These are phyloP conservation scores for Acanthamoeba castellanii DNA, from an alignment of 208 protist species.

Conservation along the genomic window DNA sequence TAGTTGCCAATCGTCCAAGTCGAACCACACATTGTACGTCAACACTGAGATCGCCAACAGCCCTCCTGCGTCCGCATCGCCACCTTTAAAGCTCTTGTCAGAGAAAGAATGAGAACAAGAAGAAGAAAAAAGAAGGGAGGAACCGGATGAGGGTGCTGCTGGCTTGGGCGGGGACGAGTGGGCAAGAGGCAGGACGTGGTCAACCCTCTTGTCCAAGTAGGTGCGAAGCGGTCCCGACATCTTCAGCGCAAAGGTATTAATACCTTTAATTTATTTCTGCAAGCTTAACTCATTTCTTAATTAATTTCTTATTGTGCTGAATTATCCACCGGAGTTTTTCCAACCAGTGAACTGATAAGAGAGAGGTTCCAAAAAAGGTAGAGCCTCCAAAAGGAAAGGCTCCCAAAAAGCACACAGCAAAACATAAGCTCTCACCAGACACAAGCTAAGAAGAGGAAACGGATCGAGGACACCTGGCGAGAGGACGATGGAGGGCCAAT, in stretches of 20 bases:
- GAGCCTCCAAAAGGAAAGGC: no score
- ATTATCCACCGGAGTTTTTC: no score
- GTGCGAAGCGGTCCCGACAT: not conserved
- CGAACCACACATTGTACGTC: conserved; percentile 49
- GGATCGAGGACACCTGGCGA: no score
- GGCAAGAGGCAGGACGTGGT: not conserved
- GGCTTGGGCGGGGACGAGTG: not conserved
- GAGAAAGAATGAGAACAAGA: not conserved
- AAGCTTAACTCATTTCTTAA: no score
- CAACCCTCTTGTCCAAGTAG: conserved; percentile 7
- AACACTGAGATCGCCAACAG: not conserved
- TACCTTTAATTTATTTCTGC: no score
- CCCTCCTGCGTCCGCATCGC: no score
- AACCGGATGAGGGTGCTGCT: not conserved
- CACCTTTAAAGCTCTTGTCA: not conserved
- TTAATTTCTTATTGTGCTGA: no score
- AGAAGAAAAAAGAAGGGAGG: not conserved
- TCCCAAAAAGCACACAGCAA: no score
- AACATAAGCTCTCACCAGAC: no score
- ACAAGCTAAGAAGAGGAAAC: no score
- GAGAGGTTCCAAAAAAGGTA: not conserved
- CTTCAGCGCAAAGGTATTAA: no score
- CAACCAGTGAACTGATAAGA: not conserved
- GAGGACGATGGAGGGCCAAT: no score
- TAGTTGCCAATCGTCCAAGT: conserved; percentile 17